These are phyloP conservation scores for Leishmania lainsoni DNA, from an alignment of 208 protist genomes.

Conservation along the genomic window DNA sequence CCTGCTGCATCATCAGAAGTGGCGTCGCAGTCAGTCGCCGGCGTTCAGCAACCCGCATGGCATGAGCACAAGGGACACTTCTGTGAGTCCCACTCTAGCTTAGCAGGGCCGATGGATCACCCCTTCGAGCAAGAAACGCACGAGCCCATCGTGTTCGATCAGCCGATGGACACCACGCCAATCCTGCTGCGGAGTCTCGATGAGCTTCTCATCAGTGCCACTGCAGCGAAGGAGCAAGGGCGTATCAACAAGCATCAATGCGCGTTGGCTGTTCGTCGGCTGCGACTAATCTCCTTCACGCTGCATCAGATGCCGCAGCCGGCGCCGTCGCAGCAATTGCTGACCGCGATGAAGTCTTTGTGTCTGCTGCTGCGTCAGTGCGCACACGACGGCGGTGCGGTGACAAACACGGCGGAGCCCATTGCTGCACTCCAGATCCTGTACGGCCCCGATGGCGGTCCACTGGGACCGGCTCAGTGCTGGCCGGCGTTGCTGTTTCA, in stretches of 20 bases:
- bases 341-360: conserved; percentile 24
- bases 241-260: conserved; percentile 32
- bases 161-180: conserved; percentile 19
- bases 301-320: conserved; percentile 26
- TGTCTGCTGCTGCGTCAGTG: conserved; percentile 28
- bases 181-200: conserved; percentile 12
- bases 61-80: not conserved
- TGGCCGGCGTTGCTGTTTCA: conserved; percentile 45
- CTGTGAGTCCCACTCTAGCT: conserved; percentile 1
- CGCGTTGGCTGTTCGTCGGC: conserved; percentile 20
- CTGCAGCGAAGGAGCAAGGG: not conserved
- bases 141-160: conserved; percentile 11
- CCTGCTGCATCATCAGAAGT: not conserved
- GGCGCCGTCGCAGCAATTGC: conserved; percentile 26
- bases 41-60: not conserved
- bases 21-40: not conserved
- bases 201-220: conserved; percentile 1
- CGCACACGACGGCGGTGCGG: conserved; percentile 9
- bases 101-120: conserved; percentile 1
- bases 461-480: conserved; percentile 13
- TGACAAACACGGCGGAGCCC: not conserved
- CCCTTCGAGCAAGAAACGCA: conserved; percentile 12
- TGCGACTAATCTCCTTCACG: conserved; percentile 19
- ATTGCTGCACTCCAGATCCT: not conserved
- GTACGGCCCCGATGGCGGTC: conserved; percentile 21